A percentile compares a stretch with the other conserved stretches of the same genome.
Evolutionary conservation across 257 asterid species (phyloP).

Genomic region (Perilla frutescens): DNA sequence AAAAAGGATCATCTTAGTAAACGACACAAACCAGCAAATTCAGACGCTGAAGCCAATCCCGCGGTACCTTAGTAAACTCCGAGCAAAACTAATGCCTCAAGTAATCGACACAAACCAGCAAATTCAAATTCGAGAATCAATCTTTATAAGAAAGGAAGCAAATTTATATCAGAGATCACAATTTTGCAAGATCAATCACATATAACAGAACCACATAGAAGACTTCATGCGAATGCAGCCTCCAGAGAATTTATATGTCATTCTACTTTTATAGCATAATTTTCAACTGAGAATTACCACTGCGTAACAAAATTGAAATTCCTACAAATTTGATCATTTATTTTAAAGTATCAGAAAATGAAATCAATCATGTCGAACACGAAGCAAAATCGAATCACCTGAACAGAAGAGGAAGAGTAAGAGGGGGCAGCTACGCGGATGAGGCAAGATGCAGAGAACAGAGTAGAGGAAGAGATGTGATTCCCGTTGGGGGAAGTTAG

Average conservation of each 20-base stretch:
- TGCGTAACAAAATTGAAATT: not conserved
- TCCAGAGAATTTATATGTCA: not conserved
- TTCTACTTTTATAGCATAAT: constrained; percentile 1
- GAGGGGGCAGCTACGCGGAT: constrained; percentile 44
- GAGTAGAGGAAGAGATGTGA: constrained; percentile 28
- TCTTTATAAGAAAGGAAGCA: not conserved
- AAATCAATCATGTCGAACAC: not conserved
- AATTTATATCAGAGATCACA: not conserved
- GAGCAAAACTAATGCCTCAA: not conserved
- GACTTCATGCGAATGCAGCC: too few species aligned
- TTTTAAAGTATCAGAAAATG: not conserved
- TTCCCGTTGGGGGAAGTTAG: constrained; percentile 29
- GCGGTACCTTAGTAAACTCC: constrained; percentile 31
- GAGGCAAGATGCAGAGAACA: constrained; percentile 39
- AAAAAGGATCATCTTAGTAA: too few species aligned
- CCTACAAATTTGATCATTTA: not conserved
- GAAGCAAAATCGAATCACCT: constrained; percentile 39
- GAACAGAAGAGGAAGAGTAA: constrained; percentile 60
- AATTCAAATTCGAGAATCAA: constrained; percentile 19
- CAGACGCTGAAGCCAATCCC: too few species aligned
- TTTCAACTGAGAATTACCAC: not conserved
- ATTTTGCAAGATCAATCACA: not conserved
- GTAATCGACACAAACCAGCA: constrained; percentile 2
- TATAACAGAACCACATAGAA: too few species aligned
- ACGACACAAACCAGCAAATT: too few species aligned